Evolutionary conservation across 129 eudicot genomes (phyloP).

Genomic region (Artemisia argyi): DNA sequence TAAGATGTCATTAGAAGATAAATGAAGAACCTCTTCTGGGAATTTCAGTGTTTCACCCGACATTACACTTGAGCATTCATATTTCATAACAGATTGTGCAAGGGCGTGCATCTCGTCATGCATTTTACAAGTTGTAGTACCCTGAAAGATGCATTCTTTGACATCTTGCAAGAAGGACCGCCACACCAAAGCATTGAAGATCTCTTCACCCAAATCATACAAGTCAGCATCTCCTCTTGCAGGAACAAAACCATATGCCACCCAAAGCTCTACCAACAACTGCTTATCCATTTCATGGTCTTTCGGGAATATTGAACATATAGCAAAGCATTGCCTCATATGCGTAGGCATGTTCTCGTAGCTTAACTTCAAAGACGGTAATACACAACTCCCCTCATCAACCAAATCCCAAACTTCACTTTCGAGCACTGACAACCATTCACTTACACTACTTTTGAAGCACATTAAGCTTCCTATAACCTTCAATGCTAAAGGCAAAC

Average conservation of each 20-base stretch:
- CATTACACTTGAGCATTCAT: conserved; percentile 38
- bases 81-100: conserved; percentile 40
- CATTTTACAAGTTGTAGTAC: conserved; percentile 35
- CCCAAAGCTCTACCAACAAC: conserved; percentile 37
- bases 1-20: conserved; percentile 37
- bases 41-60: conserved; percentile 31
- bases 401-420: conserved; percentile 37
- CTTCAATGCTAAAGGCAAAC: conserved; percentile 38
- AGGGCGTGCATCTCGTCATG: conserved; percentile 40
- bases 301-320: conserved; percentile 39
- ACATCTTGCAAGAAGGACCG: conserved; percentile 40
- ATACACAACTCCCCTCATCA: conserved; percentile 17
- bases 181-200: conserved; percentile 36
- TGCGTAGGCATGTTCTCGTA: conserved; percentile 36
- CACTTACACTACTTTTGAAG: conserved; percentile 24
- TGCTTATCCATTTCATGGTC: conserved; percentile 45
- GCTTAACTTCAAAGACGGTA: conserved; percentile 36
- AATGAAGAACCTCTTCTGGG: conserved; percentile 44
- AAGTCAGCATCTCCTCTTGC: conserved; percentile 38
- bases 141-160: conserved; percentile 36
- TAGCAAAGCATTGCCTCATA: conserved; percentile 39
- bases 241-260: conserved; percentile 41
- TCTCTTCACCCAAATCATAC: conserved; percentile 40
- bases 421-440: conserved; percentile 29
- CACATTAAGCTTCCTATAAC: conserved; percentile 39